phyloP scores from a whole-genome alignment of 176 grass and related monocot species.

The Dactylis glomerata region DNA sequence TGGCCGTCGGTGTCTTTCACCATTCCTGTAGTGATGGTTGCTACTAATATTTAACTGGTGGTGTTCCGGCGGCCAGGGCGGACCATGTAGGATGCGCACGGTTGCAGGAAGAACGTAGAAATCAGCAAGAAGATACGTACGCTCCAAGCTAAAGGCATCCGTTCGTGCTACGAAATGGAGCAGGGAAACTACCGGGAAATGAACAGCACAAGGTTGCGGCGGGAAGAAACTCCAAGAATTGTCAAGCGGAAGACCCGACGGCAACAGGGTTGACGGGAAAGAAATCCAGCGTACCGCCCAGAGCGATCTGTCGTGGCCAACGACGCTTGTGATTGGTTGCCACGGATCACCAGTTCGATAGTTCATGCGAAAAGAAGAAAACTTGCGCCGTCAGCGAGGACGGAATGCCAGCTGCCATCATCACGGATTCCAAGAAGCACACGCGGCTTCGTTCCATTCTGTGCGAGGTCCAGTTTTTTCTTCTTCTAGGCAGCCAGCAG shows the following conservation, averaged over 20 bases:
- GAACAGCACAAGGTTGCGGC: background rate
- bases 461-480: background rate
- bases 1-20: too few relatives aligned
- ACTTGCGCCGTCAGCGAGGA: too few relatives aligned
- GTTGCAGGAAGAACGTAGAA: background rate
- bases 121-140: background rate
- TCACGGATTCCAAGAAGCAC: background rate
- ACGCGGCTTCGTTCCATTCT: background rate
- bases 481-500: background rate
- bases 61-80: background rate
- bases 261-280: background rate
- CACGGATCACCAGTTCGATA: background rate
- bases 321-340: background rate
- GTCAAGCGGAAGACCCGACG: background rate
- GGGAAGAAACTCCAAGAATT: background rate
- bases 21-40: too few relatives aligned
- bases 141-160: background rate
- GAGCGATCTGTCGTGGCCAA: background rate
- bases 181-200: slow-evolving; percentile 5
- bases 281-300: background rate
- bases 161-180: background rate
- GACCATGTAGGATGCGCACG: background rate
- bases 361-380: background rate
- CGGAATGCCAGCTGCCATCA: too few relatives aligned
- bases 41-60: background rate